Conservation (phyloP, 805 yeast genomes). For the Zygosaccharomyces bailii region DNA sequence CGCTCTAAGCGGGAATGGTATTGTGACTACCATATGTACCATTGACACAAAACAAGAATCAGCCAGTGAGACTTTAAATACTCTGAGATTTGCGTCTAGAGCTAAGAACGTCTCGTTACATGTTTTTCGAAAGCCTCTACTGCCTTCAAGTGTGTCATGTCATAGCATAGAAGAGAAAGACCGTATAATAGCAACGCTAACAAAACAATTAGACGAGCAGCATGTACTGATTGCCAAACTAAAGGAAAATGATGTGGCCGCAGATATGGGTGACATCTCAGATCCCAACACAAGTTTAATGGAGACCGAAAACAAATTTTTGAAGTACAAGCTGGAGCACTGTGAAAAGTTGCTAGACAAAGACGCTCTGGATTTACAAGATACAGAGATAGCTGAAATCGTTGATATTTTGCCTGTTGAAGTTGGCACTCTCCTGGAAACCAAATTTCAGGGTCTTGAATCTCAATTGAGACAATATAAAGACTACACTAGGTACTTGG, state of each 20-base stretch:
- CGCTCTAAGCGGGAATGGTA: slow-evolving; percentile 80
- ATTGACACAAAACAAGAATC: slow-evolving; percentile 62
- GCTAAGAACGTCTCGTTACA: slow-evolving; percentile 80
- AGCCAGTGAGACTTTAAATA: slow-evolving; percentile 77
- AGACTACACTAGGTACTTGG: slow-evolving; percentile 22
- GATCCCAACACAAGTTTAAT: slow-evolving; percentile 43
- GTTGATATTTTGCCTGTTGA: slow-evolving; percentile 54
- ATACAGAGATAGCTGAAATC: slow-evolving; percentile 56
- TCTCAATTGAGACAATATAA: slow-evolving; percentile 35
- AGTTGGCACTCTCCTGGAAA: slow-evolving; percentile 36
- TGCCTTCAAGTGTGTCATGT: slow-evolving; percentile 29
- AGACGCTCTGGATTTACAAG: slow-evolving; percentile 48
- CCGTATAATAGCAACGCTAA: slow-evolving; percentile 53
- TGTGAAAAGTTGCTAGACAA: slow-evolving; percentile 60
- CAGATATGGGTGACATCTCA: slow-evolving; percentile 12
- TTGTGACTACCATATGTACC: slow-evolving; percentile 84
- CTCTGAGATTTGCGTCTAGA: slow-evolving; percentile 86
- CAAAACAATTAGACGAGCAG: slow-evolving; percentile 59
- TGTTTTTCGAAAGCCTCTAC: slow-evolving; percentile 45
- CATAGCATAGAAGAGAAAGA: slow-evolving; percentile 39
- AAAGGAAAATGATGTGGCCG: slow-evolving; percentile 11
- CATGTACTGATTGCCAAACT: slow-evolving; percentile 35
- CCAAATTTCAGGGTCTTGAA: slow-evolving; percentile 28
- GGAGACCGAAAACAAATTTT: slow-evolving; percentile 59
- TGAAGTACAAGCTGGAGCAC: slow-evolving; percentile 68